Evolutionary conservation across 2,329 filamentous ascomycete genomes (phyloP).

Genomic region (Clonostachys byssicola): DNA sequence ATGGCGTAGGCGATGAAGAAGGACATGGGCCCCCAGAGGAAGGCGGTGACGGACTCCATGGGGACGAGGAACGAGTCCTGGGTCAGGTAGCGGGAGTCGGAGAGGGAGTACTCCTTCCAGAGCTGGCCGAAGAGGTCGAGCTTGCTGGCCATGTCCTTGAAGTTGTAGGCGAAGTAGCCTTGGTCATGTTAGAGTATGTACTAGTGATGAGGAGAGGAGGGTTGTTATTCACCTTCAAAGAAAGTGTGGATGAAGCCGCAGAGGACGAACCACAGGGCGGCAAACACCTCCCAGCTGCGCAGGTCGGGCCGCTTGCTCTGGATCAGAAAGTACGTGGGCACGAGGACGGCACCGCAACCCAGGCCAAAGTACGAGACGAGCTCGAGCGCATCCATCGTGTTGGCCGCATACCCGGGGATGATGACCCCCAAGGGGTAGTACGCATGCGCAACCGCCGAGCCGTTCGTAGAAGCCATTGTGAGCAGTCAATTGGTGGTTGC

Average conservation of each 20-base stretch:
- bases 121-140: constrained; percentile 44
- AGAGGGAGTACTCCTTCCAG: constrained; percentile 56
- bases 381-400: constrained; percentile 53
- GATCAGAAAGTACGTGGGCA: constrained; percentile 47
- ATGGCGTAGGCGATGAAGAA: constrained; percentile 40
- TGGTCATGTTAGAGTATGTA: background rate
- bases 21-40: constrained; percentile 49
- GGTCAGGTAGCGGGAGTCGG: constrained; percentile 51
- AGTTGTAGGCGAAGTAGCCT: constrained; percentile 46
- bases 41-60: constrained; percentile 50
- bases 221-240: constrained; percentile 27
- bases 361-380: constrained; percentile 57
- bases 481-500: no score
- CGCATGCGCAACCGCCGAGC: constrained; percentile 40
- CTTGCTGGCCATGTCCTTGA: constrained; percentile 28
- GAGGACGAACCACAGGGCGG: constrained; percentile 72
- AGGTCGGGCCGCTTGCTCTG: constrained; percentile 49
- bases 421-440: constrained; percentile 66
- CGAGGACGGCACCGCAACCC: constrained; percentile 53
- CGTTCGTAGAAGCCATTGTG: no score
- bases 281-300: constrained; percentile 46
- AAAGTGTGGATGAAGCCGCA: constrained; percentile 49
- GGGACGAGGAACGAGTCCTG: constrained; percentile 48
- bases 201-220: background rate
- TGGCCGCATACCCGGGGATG: constrained; percentile 62